phyloP scores from a whole-genome alignment of 164 flowering plant species.

The Stephania japonica region DNA sequence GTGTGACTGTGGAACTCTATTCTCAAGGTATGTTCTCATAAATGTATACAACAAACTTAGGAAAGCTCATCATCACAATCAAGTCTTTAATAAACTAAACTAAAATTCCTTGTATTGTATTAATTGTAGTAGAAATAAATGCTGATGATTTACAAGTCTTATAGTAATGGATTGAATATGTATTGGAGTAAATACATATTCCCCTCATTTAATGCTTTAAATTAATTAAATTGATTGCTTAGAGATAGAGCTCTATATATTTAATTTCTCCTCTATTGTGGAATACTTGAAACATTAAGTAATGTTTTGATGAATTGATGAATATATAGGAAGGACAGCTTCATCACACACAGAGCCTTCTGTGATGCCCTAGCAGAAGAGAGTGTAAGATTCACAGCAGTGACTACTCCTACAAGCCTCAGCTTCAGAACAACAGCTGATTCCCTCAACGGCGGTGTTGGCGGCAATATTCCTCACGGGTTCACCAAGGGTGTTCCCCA shows the following conservation, averaged over 20 bases:
- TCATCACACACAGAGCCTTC: slow-evolving; percentile 72
- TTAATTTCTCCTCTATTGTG: background rate
- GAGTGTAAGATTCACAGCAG: slow-evolving; percentile 33
- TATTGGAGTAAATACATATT: no score
- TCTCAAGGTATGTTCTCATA: slow-evolving; percentile 42
- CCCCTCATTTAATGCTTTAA: background rate
- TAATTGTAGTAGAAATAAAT: slow-evolving; percentile 18
- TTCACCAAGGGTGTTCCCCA: slow-evolving; percentile 15
- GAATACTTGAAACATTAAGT: background rate
- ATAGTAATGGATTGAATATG: no score
- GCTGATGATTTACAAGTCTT: slow-evolving; percentile 6
- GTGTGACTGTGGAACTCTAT: slow-evolving; percentile 78
- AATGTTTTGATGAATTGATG: background rate
- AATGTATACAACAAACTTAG: no score
- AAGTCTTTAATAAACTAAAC: background rate
- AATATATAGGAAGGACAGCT: slow-evolving; percentile 66
- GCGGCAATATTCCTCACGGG: background rate
- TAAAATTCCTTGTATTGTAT: background rate
- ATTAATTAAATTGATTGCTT: background rate
- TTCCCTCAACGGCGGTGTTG: slow-evolving; percentile 10
- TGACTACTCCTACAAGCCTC: slow-evolving; percentile 13
- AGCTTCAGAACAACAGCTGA: slow-evolving; percentile 15
- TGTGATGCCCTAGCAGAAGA: slow-evolving; percentile 66
- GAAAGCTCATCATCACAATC: no score
- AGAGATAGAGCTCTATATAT: background rate